These are phyloP conservation scores for Pyrenophora teres DNA, from an alignment of 2,329 filamentous ascomycete species.

Conservation along the genomic window DNA sequence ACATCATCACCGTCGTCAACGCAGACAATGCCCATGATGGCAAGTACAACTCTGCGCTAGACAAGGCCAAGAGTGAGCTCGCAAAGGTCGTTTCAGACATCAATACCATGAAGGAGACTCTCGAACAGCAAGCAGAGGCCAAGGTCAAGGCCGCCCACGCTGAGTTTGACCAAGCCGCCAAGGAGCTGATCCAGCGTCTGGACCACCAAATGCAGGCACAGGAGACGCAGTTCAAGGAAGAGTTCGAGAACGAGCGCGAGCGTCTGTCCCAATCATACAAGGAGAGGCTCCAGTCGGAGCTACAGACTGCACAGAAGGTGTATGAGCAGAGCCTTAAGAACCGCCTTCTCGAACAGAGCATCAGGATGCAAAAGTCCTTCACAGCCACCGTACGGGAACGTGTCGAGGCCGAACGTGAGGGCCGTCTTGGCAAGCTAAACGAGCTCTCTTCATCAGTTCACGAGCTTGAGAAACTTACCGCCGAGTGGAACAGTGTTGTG, in stretches of 20 bases:
- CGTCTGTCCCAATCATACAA: constrained; percentile 78
- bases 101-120: constrained; percentile 69
- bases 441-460: constrained; percentile 77
- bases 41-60: constrained; percentile 77
- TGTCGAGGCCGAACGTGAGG: constrained; percentile 86
- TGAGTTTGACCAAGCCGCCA: constrained; percentile 85
- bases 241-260: constrained; percentile 87
- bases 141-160: constrained; percentile 72
- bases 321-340: constrained; percentile 84
- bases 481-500: constrained; percentile 87
- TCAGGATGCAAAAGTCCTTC: constrained; percentile 86
- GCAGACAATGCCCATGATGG: constrained; percentile 73
- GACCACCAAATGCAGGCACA: constrained; percentile 81
- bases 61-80: constrained; percentile 84
- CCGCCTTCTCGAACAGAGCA: constrained; percentile 85
- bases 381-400: constrained; percentile 74
- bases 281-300: constrained; percentile 75
- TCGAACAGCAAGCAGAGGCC: constrained; percentile 72
- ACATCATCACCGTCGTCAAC: constrained; percentile 92
- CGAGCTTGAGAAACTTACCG: constrained; percentile 85
- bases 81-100: constrained; percentile 79
- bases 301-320: constrained; percentile 78
- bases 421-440: constrained; percentile 82
- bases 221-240: constrained; percentile 80
- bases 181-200: constrained; percentile 84